A percentile compares a stretch with the other conserved stretches of the same genome.
Conservation (phyloP, 768 basidiomycete genomes). For the Leucocoprinus sp. region DNA sequence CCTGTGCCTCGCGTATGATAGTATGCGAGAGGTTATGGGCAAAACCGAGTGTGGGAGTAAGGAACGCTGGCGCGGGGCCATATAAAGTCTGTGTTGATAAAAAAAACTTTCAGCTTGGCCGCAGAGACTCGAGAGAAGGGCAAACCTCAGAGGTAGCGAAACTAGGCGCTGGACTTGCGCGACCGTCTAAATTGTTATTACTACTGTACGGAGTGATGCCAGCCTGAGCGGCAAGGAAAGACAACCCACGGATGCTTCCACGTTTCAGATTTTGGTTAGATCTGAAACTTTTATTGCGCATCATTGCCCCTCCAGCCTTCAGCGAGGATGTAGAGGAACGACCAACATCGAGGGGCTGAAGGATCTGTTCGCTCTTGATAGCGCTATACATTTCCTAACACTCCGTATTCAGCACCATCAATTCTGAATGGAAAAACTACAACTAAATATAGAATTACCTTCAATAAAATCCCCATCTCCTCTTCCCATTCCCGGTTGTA, state of each 20-base stretch:
- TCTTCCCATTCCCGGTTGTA: conserved; percentile 73
- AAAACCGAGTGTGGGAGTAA: conserved; percentile 88
- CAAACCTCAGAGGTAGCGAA: conserved; percentile 84
- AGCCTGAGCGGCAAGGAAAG: conserved; percentile 60
- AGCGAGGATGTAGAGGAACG: conserved; percentile 50
- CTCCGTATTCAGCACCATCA: background rate
- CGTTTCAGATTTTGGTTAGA: conserved; percentile 67
- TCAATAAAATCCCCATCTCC: conserved; percentile 82
- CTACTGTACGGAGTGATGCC: conserved; percentile 79
- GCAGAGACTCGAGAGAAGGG: background rate
- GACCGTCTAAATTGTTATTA: conserved; percentile 76
- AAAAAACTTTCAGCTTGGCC: conserved; percentile 2
- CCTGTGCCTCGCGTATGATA: conserved; percentile 91
- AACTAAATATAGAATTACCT: conserved; percentile 36
- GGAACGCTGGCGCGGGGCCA: conserved; percentile 58
- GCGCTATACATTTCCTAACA: conserved; percentile 88
- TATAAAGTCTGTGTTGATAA: conserved; percentile 44
- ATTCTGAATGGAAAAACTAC: background rate
- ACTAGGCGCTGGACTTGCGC: conserved; percentile 92
- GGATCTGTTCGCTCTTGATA: conserved; percentile 84
- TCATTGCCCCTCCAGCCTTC: conserved; percentile 42
- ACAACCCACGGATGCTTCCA: conserved; percentile 84
- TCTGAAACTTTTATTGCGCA: conserved; percentile 69
- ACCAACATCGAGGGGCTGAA: conserved; percentile 58
- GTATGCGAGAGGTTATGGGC: conserved; percentile 93